A percentile compares a stretch with the other conserved stretches of the same genome.
These are phyloP conservation scores for Amylocystis lapponica DNA, from an alignment of 768 basidiomycete species.

Conservation along the genomic window DNA sequence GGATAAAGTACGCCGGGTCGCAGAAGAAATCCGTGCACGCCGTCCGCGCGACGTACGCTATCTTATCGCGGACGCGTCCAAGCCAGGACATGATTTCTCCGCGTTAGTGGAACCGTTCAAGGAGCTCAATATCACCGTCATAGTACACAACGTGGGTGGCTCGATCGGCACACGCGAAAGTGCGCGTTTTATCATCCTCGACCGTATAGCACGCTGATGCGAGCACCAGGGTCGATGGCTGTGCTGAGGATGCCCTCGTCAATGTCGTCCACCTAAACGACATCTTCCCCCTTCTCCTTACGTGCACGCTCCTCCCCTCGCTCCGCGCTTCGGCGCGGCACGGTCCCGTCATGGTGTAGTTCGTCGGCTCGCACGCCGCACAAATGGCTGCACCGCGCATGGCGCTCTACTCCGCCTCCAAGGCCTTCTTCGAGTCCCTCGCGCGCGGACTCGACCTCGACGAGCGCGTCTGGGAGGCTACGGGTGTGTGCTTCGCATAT, in stretches of 20 bases:
- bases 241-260: conserved; percentile 11
- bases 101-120: conserved; percentile 13
- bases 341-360: conserved; percentile 17
- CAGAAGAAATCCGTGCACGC: conserved; percentile 11
- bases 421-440: conserved; percentile 18
- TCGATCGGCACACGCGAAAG: conserved; percentile 4
- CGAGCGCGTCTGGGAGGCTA: conserved; percentile 11
- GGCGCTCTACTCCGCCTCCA: conserved; percentile 16
- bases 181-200: conserved; percentile 3
- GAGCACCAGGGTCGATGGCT: conserved; percentile 13
- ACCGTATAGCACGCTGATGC: neutral
- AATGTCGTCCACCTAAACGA: conserved; percentile 13
- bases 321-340: conserved; percentile 13
- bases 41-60: conserved; percentile 12
- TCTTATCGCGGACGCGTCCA: conserved; percentile 18
- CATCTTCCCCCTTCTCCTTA: conserved; percentile 19
- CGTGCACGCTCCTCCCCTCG: conserved; percentile 20
- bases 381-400: conserved; percentile 16
- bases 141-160: conserved; percentile 21
- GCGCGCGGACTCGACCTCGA: conserved; percentile 14
- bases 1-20: conserved; percentile 16
- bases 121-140: conserved; percentile 18
- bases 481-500: conserved; percentile 17
- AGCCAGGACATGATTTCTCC: conserved; percentile 13
- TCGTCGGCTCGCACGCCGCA: conserved; percentile 16